Evolutionary conservation across 495 filamentous ascomycete species (phyloP).

Genomic region (Penicillium chermesinum): DNA sequence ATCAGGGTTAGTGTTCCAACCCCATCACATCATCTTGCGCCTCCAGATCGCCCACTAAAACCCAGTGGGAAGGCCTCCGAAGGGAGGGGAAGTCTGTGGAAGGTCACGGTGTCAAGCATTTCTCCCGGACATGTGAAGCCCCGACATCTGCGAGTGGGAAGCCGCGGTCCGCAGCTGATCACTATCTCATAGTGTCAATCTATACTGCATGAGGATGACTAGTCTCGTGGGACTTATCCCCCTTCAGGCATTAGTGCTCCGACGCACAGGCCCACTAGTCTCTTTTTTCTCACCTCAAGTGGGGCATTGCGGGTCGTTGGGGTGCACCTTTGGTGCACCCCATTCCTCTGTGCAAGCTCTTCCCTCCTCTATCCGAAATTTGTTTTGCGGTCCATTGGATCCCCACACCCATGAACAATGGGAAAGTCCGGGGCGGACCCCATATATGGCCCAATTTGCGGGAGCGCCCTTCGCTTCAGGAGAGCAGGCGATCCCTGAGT

Average conservation of each 20-base stretch:
- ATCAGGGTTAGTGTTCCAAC: background rate
- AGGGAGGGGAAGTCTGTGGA: background rate
- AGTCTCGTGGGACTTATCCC: conserved; percentile 11
- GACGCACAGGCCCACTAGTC: conserved; percentile 8
- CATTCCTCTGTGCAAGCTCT: background rate
- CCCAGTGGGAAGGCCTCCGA: background rate
- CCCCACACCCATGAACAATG: conserved; percentile 2
- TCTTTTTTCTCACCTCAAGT: conserved; percentile 3
- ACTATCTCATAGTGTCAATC: conserved; percentile 22
- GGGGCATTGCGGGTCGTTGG: background rate
- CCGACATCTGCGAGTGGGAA: conserved; percentile 7
- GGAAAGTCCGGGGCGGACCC: conserved; percentile 8
- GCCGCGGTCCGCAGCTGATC: conserved; percentile 27
- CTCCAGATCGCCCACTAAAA: conserved; percentile 2
- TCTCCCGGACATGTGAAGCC: conserved; percentile 6
- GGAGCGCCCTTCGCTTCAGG: conserved; percentile 1
- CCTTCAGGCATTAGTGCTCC: conserved; percentile 19
- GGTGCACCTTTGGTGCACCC: background rate
- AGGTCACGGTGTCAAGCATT: background rate
- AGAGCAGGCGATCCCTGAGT: background rate
- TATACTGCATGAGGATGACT: conserved; percentile 2
- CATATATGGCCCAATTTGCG: background rate
- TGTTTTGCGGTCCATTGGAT: background rate
- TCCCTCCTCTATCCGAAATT: background rate
- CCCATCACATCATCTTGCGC: background rate